Evolutionary conservation across 805 yeast genomes (phyloP).

Genomic region (Candida lessepsii): DNA sequence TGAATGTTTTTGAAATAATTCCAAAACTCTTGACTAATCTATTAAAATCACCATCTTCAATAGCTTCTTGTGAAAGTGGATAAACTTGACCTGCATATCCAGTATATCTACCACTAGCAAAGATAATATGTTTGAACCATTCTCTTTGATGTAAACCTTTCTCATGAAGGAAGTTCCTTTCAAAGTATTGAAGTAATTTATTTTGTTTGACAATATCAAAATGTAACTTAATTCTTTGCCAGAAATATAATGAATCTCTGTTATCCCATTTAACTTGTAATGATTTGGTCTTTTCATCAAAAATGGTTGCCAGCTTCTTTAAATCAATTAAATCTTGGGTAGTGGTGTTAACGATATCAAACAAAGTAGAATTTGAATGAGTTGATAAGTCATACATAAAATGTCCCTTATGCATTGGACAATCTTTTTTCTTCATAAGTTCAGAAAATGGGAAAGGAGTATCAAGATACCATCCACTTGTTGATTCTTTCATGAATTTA

Average conservation of each 20-base stretch:
- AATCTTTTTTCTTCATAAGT: slow-evolving; percentile 11
- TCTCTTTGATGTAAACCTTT: slow-evolving; percentile 48
- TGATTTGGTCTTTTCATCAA: slow-evolving; percentile 26
- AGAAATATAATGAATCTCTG: slow-evolving; percentile 31
- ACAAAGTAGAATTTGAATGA: slow-evolving; percentile 12
- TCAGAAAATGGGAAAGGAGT: slow-evolving; percentile 21
- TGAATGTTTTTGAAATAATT: slow-evolving; percentile 37
- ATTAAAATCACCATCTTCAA: slow-evolving; percentile 46
- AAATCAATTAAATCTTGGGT: slow-evolving; percentile 21
- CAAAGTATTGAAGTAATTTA: slow-evolving; percentile 44
- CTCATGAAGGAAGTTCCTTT: slow-evolving; percentile 50
- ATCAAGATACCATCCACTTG: slow-evolving; percentile 19
- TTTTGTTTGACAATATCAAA: slow-evolving; percentile 33
- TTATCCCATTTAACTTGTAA: slow-evolving; percentile 32
- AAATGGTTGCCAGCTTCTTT: slow-evolving; percentile 21
- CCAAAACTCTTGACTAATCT: slow-evolving; percentile 45
- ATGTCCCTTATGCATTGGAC: slow-evolving; percentile 13
- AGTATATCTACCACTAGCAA: slow-evolving; percentile 54
- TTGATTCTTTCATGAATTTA: slow-evolving; percentile 14
- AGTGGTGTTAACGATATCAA: slow-evolving; percentile 24
- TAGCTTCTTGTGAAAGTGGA: slow-evolving; percentile 60
- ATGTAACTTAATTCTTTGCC: slow-evolving; percentile 34
- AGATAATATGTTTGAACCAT: slow-evolving; percentile 65
- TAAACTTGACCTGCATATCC: slow-evolving; percentile 53
- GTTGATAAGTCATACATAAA: slow-evolving; percentile 9